Base-by-base conservation (phyloP, 2,329 filamentous ascomycete genomes). In the Hortaea sp. region DNA sequence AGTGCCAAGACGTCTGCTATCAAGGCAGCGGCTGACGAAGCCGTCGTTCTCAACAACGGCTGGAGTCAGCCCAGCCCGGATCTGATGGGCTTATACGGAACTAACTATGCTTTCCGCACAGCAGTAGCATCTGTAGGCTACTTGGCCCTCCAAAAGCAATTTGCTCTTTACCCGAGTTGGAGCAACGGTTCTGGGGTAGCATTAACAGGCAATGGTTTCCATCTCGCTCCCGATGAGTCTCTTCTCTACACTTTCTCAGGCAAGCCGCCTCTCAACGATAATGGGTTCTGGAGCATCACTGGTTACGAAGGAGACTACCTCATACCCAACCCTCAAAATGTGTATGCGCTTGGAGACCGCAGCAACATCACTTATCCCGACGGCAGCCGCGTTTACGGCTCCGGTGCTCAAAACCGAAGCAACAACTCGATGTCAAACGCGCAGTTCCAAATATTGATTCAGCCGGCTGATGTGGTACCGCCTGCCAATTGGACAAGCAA, bases 271-370 rank as follows among this genome's bases (percentile, higher is more conserved):
- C 13, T 39, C 7, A 7, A n/a, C 10, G 9, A 10, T 10, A 7
- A 38, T 2, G 53, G 54, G 0, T 55, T 55, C 38, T 56, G 53
- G 54, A 53, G 51, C 37, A 29, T 55, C 39, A 55, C 53, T 1
- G 49, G 48, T 4, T 56, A 56, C 32, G 29, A 35, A 2, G 47
- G 50, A 7, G 38, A 45, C 11, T 55, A 44, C 41, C 47, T 57
- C n/a, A 46, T 57, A 20, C 44, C 41, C 3, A 55, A 53, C 39
- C 28, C 43, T 5, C 34, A 35, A 7, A 46, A 45, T 27, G 42
- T 50, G 2, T 57, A 54, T 29, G 46, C 49, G 7, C 32, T 57
- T 1, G 53, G 51, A 11, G 53, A 55, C 29, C 40, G 51, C 5
- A 57, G 53, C 39, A 53, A 52, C 11, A 27, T 54, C n/a, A 51